Conservation (phyloP, 306 rosid genomes). For the Ochetophila trinervis region DNA sequence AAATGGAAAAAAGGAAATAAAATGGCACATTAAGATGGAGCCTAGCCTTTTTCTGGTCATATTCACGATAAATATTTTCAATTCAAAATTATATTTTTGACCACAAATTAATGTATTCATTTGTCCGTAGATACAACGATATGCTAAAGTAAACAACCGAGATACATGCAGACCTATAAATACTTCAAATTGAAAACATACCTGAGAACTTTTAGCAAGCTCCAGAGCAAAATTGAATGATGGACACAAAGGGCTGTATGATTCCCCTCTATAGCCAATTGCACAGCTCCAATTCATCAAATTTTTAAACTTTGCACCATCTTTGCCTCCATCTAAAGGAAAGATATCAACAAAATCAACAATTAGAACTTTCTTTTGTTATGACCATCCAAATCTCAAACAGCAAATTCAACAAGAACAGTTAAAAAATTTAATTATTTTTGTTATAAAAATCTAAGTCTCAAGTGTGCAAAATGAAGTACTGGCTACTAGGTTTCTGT, state of each 20-base stretch:
- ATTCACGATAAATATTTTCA: too few species aligned
- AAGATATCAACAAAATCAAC: conserved; percentile 20
- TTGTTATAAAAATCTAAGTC: background rate
- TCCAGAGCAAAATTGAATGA: conserved; percentile 89
- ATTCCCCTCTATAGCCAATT: conserved; percentile 80
- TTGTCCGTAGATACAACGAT: background rate
- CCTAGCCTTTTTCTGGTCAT: too few species aligned
- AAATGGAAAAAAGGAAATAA: too few species aligned
- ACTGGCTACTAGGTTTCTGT: background rate
- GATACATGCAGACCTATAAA: conserved; percentile 7
- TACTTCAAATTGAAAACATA: conserved; percentile 23
- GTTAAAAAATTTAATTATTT: background rate
- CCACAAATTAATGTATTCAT: background rate
- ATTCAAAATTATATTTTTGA: background rate
- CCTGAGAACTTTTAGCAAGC: conserved; percentile 80
- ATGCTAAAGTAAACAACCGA: background rate
- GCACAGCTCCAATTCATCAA: conserved; percentile 90
- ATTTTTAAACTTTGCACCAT: conserved; percentile 42
- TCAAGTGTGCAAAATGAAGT: conserved; percentile 1
- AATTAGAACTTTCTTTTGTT: background rate
- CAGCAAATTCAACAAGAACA: background rate
- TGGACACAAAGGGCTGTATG: conserved; percentile 82
- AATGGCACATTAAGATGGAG: too few species aligned
- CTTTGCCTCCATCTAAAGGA: conserved; percentile 50
- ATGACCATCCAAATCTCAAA: too few species aligned